phyloP scores from a whole-genome alignment of 352 stramenopile genomes.

The Globisporangium canariense region DNA sequence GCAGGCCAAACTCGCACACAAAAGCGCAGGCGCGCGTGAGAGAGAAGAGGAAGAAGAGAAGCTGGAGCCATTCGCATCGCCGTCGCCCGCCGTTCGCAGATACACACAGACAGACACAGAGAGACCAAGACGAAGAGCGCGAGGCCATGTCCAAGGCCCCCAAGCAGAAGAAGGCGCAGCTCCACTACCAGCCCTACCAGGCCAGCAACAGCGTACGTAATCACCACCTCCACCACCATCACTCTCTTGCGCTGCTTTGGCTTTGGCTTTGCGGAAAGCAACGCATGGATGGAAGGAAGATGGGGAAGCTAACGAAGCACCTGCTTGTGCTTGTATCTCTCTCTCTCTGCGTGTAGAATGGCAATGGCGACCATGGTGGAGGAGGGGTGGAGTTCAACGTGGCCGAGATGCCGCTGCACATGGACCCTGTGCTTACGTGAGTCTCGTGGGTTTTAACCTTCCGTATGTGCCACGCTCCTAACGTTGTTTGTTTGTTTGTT shows the following conservation, averaged over 20 bases:
- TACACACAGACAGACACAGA: background rate
- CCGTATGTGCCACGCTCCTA: background rate
- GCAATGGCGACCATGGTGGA: constrained; percentile 17
- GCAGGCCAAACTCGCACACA: too few relatives aligned
- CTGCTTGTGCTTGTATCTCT: background rate
- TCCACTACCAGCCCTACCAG: constrained; percentile 85
- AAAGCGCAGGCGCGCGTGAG: too few relatives aligned
- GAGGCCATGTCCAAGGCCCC: constrained; percentile 70
- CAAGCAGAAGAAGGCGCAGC: constrained; percentile 67
- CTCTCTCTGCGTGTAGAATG: constrained; percentile 15
- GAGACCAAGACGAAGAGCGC: background rate
- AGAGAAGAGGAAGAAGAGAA: background rate
- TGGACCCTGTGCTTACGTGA: constrained; percentile 75
- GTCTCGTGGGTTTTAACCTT: constrained; percentile 3
- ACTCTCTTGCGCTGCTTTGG: background rate
- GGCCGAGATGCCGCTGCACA: constrained; percentile 45
- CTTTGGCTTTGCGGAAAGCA: background rate
- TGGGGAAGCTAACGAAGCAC: too few relatives aligned
- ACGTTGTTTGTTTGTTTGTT: background rate
- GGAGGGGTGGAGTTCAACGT: constrained; percentile 44
- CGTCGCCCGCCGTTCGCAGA: background rate
- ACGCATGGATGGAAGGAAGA: too few relatives aligned
- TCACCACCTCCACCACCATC: constrained; percentile 13
- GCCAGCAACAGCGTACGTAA: constrained; percentile 21
- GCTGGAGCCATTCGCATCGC: background rate